phyloP scores from a whole-genome alignment of 352 stramenopile genomes.

The Pythium aristosporum region DNA sequence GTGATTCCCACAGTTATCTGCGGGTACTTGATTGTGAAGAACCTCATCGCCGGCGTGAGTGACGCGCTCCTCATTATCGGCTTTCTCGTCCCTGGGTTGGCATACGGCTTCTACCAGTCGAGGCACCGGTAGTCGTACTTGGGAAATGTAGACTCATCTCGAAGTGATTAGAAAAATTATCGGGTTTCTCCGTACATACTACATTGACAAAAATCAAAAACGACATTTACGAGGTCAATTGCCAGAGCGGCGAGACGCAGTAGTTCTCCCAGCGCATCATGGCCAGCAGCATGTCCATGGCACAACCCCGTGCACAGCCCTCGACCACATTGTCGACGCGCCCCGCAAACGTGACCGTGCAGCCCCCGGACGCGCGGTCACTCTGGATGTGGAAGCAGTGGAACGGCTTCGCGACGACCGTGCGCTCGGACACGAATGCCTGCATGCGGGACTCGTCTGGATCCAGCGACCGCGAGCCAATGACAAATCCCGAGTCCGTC shows the following conservation, averaged over 20 bases:
- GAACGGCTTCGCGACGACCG: constrained; percentile 24
- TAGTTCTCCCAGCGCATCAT: constrained; percentile 33
- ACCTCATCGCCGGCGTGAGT: constrained; percentile 9
- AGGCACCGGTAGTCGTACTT: constrained; percentile 6
- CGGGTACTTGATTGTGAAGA: constrained; percentile 24
- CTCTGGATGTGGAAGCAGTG: constrained; percentile 29
- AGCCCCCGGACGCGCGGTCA: not conserved
- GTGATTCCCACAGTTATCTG: constrained; percentile 12
- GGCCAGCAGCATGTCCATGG: constrained; percentile 29
- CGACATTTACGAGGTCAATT: constrained; percentile 10
- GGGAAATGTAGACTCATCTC: too few relatives aligned
- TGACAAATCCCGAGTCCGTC: constrained; percentile 24
- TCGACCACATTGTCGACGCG: constrained; percentile 16
- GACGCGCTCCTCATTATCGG: constrained; percentile 34
- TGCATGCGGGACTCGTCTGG: constrained; percentile 17
- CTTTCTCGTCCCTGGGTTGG: constrained; percentile 37
- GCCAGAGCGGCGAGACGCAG: constrained; percentile 27
- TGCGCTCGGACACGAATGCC: constrained; percentile 12
- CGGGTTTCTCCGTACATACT: not conserved
- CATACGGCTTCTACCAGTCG: constrained; percentile 35
- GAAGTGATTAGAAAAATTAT: too few relatives aligned
- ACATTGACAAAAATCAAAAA: not conserved
- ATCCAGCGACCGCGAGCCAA: constrained; percentile 26
- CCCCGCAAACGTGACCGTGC: constrained; percentile 21
- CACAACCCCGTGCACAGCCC: constrained; percentile 11